Evolutionary conservation across 73 alveolate species (phyloP), one percentile per base, ranked within the genome.

Genomic region (Tetrahymena malaccensis): DNA sequence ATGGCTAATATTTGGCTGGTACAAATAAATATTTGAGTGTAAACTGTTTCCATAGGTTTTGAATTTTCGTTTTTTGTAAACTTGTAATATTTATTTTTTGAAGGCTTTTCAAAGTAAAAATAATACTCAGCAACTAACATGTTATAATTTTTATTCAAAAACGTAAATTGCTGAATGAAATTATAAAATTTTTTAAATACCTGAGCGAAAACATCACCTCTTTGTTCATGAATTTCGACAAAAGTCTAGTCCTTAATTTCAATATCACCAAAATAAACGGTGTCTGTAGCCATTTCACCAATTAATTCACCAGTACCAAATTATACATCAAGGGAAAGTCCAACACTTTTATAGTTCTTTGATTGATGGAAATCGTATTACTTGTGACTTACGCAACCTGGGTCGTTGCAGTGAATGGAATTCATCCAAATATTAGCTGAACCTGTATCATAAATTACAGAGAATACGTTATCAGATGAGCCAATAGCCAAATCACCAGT

Each of bases 371-470:
- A 94, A 85, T 97, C 98, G 96, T 95, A 97, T 43, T 94, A 85
- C 40, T 94, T 93, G 84, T 96, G 98, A 50, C 83, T 89, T 4
- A 84, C 35, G 85, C 99, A 97, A 31, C 98, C 93, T 35, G 37
- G 84, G 43, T 97, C 98, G 31, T 93, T 94, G 50, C 99, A 97
- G 38, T 83, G 85, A 43, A 93, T 94, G 16, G 99, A 97, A 43
- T 96, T 97, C 58, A 97, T 94, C 98, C 98, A 97, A 85, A 97
- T 83, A 44, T 97, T 97, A 9, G 97, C 97, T 31, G 97, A 93
- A 50, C 99, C 99, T 11, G 99, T 97, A 93, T 98, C 99, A 96
- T 97, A 98, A 22, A 98, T 97, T 13, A 97, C 99, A 34, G 96
- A 94, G 33, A 97, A 83, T n/a, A 95, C 89, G 94, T 96, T 94